Evolutionary conservation across 2,329 filamentous ascomycete species (phyloP), one percentile per base, ranked within the genome.

Genomic region (Sporothrix sp.): DNA sequence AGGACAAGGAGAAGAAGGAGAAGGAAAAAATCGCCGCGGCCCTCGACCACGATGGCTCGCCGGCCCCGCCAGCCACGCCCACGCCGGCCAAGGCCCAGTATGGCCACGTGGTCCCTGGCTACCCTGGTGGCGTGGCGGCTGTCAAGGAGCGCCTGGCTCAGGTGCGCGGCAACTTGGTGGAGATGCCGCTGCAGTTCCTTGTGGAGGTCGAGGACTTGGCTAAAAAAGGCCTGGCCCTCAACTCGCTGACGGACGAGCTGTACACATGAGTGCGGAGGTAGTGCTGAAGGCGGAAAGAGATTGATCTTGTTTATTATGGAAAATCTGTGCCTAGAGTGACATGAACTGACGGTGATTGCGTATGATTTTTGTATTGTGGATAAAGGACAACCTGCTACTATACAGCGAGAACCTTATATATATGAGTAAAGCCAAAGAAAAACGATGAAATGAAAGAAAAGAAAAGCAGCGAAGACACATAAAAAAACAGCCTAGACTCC

Each of bases 131-230:
- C 7, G 81, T 83, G 39, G 70, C 70, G n/a, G 82, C 86, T 63
- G 72, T 89, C 53, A 89, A 60, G 69, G 78, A 83, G 46, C 76
- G 81, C 68, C 68, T 90, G 50, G 72, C 74, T 50, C 73, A 78
- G 49, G 72, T 90, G 35, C 76, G 80, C 54, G 85, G 85, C 2
- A 85, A 76, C 8, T 67, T 89, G 40, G 84, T 96, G 7, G 87
- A 95, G 72, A 96, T 96, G 90, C 88, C 89, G 25, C 71, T 96
- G 58, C 73, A 87, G 57, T 96, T 96, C 71, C 70, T 95, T 64
- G 83, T 84, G 60, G 85, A 89, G 30, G 77, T 79, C 8, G 78
- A 87, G 60, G 89, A 96, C 64, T 82, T 96, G 65, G 91, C 90
- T 4, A 83, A 89, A 73, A 79, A 88, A 58, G 88, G 89, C 0